Base-by-base conservation (phyloP, 23 red algal genomes). In the Chondrus crispus region DNA sequence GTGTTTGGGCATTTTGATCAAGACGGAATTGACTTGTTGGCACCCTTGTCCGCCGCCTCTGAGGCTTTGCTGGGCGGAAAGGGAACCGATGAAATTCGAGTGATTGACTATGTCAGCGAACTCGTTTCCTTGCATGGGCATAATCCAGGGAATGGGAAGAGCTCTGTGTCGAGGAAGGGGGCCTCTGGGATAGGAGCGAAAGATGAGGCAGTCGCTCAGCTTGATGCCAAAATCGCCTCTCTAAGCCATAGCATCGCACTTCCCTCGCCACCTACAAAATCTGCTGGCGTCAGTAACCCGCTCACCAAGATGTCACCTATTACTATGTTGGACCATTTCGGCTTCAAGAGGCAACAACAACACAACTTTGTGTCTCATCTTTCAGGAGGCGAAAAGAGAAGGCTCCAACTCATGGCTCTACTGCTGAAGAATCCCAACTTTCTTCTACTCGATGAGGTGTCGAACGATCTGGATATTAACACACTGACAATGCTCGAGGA, bases 401-500 rank as follows among this genome's bases (percentile, higher is more conserved):
- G 94, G 14, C 63, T 96, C 30, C 94, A 96, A 58, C 87, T 96
- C 30, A 80, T 96, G 80, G 71, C 57, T 40, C 60, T 96, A 9
- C 29, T 96, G 50, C 40, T 89, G 41, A 41, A 63, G 6, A 93
- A 96, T 46, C 72, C 86, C 20, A 96, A 96, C 94, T 82, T 96
- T 49, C 37, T 96, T 29, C 50, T 91, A 2, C 79, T 96, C 46
- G 94, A 96, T 45, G 94, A 96, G 82, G 77, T 91, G 45, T 92
- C 94, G n/a, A 96, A 96, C 47, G 94, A 96, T 51, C 76, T 96
- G n/a, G 94, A 96, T 66, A 39, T 96, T 37, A 64, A 92, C 83
- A 96, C 94, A 44, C 58, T 96, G 54, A 82, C 72, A 54, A 85
- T 87, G 94, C 63, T 96, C 40, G 94, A 96, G 54, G 83, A 96